Conservation (phyloP, 202 grass and related monocot genomes). For the Schoenoplectus tabernaemontani region DNA sequence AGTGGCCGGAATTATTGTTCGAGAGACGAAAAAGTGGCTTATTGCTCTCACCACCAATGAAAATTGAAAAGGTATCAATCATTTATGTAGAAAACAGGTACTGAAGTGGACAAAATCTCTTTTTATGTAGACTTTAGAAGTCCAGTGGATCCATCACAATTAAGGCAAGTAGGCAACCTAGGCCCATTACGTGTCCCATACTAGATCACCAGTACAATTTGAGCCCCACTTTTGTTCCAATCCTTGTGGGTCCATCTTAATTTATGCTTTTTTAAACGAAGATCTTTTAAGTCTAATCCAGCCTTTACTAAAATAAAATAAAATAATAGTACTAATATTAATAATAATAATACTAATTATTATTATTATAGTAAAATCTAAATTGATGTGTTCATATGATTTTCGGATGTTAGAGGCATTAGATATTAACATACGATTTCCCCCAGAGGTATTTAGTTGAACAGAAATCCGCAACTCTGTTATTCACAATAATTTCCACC, state of each 20-base stretch:
- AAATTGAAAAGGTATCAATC: slow-evolving; percentile 15
- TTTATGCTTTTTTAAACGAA: not conserved
- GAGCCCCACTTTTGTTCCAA: slow-evolving; percentile 16
- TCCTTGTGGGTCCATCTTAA: not conserved
- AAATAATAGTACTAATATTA: not conserved
- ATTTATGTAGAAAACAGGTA: slow-evolving; percentile 18
- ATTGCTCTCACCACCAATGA: slow-evolving; percentile 4
- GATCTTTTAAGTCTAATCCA: not conserved
- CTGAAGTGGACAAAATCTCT: slow-evolving; percentile 15
- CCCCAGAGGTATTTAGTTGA: no score
- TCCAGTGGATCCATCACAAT: slow-evolving; percentile 21
- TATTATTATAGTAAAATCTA: no score
- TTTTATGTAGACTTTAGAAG: slow-evolving; percentile 19
- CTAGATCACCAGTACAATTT: not conserved
- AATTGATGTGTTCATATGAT: not conserved
- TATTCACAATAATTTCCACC: no score
- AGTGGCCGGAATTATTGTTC: not conserved
- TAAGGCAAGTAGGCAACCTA: slow-evolving; percentile 15
- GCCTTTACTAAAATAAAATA: no score
- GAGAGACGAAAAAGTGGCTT: not conserved
- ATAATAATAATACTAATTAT: no score
- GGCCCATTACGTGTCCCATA: slow-evolving; percentile 23
- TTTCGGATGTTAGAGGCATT: not conserved
- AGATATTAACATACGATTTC: not conserved
- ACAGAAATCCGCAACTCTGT: no score